Conservation (phyloP, 495 filamentous ascomycete species). For the Evansstolkia leycettana region DNA sequence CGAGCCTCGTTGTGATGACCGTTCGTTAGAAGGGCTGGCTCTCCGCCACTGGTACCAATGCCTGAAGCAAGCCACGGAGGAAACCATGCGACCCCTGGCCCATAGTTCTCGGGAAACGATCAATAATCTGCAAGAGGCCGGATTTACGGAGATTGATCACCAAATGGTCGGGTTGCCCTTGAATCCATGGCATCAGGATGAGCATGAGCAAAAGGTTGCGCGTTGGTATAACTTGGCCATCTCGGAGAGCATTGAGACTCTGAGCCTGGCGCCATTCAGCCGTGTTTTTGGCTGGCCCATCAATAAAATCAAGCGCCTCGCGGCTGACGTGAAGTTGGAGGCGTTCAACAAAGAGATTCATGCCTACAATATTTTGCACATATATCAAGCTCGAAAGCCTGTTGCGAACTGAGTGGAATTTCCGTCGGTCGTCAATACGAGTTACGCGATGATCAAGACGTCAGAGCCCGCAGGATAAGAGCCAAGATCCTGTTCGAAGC, state of each 20-base stretch:
- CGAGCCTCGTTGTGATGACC: slow-evolving; percentile 64
- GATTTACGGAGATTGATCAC: slow-evolving; percentile 78
- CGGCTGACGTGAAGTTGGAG: slow-evolving; percentile 51
- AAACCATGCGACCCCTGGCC: slow-evolving; percentile 50
- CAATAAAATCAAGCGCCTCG: slow-evolving; percentile 52
- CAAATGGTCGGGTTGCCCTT: slow-evolving; percentile 59
- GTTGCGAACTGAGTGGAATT: slow-evolving; percentile 2
- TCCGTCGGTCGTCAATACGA: not conserved
- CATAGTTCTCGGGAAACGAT: slow-evolving; percentile 51
- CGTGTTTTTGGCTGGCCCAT: slow-evolving; percentile 50
- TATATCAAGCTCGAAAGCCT: slow-evolving; percentile 35
- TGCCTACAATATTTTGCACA: slow-evolving; percentile 60
- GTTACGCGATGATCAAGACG: not conserved
- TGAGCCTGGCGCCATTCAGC: slow-evolving; percentile 64
- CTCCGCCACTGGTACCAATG: slow-evolving; percentile 56
- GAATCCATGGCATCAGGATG: slow-evolving; percentile 66
- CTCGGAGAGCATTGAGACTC: slow-evolving; percentile 56
- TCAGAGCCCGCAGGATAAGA: not conserved
- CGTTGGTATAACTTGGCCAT: slow-evolving; percentile 79
- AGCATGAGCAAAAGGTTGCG: slow-evolving; percentile 56
- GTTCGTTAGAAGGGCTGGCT: slow-evolving; percentile 38
- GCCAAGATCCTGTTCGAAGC: too few relatives aligned
- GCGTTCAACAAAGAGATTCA: slow-evolving; percentile 59
- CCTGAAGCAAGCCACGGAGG: slow-evolving; percentile 57
- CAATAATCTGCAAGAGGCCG: slow-evolving; percentile 50